A percentile compares a stretch with the other conserved stretches of the same genome.
phyloP scores from a whole-genome alignment of 1,284 basidiomycete species.

The Cryptococcus jaspeensis region DNA sequence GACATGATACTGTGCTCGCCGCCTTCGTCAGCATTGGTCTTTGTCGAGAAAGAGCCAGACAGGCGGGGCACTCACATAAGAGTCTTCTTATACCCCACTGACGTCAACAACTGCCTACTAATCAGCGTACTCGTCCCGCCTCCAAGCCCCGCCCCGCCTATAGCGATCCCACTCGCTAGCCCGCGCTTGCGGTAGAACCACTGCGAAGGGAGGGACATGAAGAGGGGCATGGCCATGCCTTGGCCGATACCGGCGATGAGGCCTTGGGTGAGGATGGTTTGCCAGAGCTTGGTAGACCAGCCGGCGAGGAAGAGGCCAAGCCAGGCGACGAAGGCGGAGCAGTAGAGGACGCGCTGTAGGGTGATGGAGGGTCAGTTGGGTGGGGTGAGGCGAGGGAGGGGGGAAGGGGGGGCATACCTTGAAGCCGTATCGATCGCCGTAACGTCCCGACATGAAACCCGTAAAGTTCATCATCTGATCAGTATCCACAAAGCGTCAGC shows the following conservation, averaged over 20 bases:
- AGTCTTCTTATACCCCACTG: conserved; percentile 30
- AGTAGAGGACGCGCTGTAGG: conserved; percentile 18
- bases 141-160: conserved; percentile 39
- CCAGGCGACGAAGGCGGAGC: conserved; percentile 26
- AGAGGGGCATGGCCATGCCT: conserved; percentile 36
- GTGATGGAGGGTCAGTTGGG: background rate
- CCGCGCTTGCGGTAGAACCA: conserved; percentile 43
- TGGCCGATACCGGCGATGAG: conserved; percentile 31
- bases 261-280: conserved; percentile 30
- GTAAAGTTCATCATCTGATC: conserved; percentile 16
- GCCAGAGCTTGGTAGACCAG: conserved; percentile 27
- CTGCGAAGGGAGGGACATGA: conserved; percentile 42
- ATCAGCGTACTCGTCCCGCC: conserved; percentile 29
- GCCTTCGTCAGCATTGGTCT: background rate
- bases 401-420: conserved; percentile 16
- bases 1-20: conserved; percentile 31
- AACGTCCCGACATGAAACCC: conserved; percentile 27
- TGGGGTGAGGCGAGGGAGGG: background rate
- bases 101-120: conserved; percentile 25
- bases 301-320: conserved; percentile 27
- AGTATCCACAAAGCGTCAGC: background rate
- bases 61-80: conserved; percentile 25
- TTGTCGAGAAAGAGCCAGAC: background rate
- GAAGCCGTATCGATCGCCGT: conserved; percentile 36
- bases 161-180: conserved; percentile 35